Percentiles rank a stretch among this genome's conserved stretches.
These are phyloP conservation scores for Aureobasidium sp. DNA, from an alignment of 2,329 filamentous ascomycete species.

Conservation along the genomic window DNA sequence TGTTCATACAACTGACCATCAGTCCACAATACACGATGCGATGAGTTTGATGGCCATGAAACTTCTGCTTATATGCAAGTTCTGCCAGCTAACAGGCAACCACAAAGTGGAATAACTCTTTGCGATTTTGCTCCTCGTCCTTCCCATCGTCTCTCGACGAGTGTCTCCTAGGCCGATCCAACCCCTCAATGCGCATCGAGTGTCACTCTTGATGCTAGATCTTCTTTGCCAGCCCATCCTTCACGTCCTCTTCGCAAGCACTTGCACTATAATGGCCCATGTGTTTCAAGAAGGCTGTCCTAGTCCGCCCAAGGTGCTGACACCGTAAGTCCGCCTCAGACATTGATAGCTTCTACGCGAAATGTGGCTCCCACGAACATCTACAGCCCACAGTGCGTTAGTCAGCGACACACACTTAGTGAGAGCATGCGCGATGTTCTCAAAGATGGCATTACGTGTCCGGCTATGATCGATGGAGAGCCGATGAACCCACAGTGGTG, in stretches of 20 bases:
- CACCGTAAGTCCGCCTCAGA: background rate
- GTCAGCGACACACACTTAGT: slow-evolving; percentile 24
- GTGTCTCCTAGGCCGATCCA: background rate
- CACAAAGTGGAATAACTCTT: too few relatives aligned
- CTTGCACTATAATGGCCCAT: background rate
- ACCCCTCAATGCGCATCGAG: background rate
- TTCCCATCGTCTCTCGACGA: slow-evolving; percentile 15
- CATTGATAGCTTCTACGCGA: background rate
- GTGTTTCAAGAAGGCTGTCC: background rate
- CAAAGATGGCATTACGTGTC: slow-evolving; percentile 25
- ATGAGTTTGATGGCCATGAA: too few relatives aligned
- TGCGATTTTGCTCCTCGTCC: slow-evolving; percentile 8
- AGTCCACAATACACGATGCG: slow-evolving; percentile 15
- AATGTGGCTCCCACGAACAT: background rate
- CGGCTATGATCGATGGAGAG: slow-evolving; percentile 26
- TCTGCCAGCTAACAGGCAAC: too few relatives aligned
- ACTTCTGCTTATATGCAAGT: background rate
- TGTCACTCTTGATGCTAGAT: background rate
- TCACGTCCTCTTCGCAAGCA: slow-evolving; percentile 4
- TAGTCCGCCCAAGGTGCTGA: background rate
- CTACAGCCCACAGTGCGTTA: slow-evolving; percentile 21
- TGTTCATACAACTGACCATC: slow-evolving; percentile 14
- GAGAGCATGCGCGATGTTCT: slow-evolving; percentile 25
- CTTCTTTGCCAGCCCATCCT: background rate
- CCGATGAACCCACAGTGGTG: slow-evolving; percentile 85